Conservation (phyloP, 148 eudicot genomes). For the Euryodendron excelsum region DNA sequence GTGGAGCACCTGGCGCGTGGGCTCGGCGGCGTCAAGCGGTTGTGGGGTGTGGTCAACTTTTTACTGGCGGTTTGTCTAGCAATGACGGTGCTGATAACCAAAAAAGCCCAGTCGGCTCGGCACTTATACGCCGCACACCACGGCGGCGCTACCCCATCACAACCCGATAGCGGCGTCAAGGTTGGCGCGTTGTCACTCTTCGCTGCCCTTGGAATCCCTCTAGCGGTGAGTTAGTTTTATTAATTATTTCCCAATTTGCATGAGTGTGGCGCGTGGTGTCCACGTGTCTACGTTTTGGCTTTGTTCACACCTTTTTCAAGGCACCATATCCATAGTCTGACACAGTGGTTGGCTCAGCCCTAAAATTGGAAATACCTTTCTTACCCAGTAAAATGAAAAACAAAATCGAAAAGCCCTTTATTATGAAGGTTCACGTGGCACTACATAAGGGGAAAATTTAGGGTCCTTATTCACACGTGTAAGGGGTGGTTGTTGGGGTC, state of each 20-base stretch:
- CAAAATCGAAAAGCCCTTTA: no score
- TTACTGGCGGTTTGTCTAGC: slow-evolving; percentile 33
- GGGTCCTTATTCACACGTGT: neutral
- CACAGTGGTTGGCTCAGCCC: no score
- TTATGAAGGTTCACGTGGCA: neutral
- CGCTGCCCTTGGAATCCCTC: slow-evolving; percentile 11
- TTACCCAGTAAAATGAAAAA: no score
- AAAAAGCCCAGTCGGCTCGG: slow-evolving; percentile 36
- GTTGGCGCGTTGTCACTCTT: slow-evolving; percentile 3
- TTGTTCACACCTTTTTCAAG: no score
- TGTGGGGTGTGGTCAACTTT: slow-evolving; percentile 45
- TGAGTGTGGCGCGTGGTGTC: neutral
- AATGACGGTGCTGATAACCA: slow-evolving; percentile 43
- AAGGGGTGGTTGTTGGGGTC: neutral
- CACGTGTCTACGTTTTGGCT: no score
- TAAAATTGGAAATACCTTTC: no score
- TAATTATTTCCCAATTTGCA: neutral
- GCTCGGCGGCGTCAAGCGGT: slow-evolving; percentile 37
- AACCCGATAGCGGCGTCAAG: neutral
- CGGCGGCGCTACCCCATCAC: neutral
- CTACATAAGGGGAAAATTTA: neutral
- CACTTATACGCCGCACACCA: neutral
- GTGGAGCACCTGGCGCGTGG: slow-evolving; percentile 32
- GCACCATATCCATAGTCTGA: neutral
- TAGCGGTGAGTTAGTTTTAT: neutral